Base-by-base conservation (phyloP, 192 early-diverging fungal genomes). In the Backusella circina region DNA sequence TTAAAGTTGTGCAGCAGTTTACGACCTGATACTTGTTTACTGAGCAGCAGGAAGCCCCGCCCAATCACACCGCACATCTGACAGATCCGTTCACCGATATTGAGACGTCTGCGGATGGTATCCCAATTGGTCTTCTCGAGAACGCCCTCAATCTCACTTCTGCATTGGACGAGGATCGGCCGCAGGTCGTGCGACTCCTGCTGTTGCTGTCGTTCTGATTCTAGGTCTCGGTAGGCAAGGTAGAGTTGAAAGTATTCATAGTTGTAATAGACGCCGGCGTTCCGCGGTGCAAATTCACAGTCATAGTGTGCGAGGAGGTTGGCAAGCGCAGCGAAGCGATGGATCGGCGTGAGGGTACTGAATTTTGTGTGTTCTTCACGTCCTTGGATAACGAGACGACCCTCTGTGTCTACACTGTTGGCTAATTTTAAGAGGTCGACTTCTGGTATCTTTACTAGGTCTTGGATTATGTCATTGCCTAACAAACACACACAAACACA, bases 41-140 rank as follows among this genome's bases (percentile, higher is more conserved):
- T 70, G 1, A 80, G 75, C 1, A 80, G 72, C 3, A 80, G 32
- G 28, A 76, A 80, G 21, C 79, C 79, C 18, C 72, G 66, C 13
- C 79, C 79, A 36, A 80, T 7, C 1, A 65, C 67, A 50, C 36
- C 57, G 12, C 69, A 70, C 71, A 80, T 26, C 28, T 76, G 75
- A 37, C 68, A 73, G 26, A 80, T 80, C 8, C 79, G 39, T 44
- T 80, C 79, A 36, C 79, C 79, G 39, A 80, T 80, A 3, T 71
- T 80, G 15, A 80, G 54, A 13, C 79, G 79, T 28, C 79, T 70
- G 2, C 79, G 75, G 21, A 80, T 77, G 10, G 79, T 75, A 33
- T 80, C 79, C 79, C 79, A 80, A 37, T 80, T 80, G 36, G 79
- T 80, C 8, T 50, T 80, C 23, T 67, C 71, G 5, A 80, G 66